Evolutionary conservation across 148 eudicot species (phyloP), one percentile per base, ranked within the genome.

Genomic region (Silene latifolia): DNA sequence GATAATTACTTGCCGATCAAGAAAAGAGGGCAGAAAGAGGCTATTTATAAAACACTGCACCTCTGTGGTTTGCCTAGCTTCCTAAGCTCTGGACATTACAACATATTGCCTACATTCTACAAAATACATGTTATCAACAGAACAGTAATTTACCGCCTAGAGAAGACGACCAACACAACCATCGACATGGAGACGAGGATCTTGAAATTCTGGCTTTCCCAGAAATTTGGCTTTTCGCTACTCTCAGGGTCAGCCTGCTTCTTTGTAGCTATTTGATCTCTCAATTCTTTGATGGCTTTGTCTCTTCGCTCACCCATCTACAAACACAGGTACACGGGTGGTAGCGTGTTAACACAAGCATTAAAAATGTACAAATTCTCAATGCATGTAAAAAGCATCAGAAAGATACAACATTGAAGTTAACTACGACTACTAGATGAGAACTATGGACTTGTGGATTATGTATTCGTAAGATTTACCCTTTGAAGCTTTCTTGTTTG

Each of bases 401-500:
- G 6, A 20, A n/a, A 58, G 62, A 58, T 64, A 32, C 2, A 29
- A 53, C 46, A 12, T 63, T 39, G n/a, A 39, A 57, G 21, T 63
- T 54, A 0, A n/a, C 13, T 57, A n/a, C n/a, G n/a, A n/a, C n/a
- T n/a, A n/a, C n/a, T n/a, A n/a, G n/a, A n/a, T n/a, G n/a, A n/a
- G n/a, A n/a, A n/a, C n/a, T n/a, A n/a, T n/a, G n/a, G n/a, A n/a
- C n/a, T n/a, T 29, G 64, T 29, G 14, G 48, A 20, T 1, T 24
- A 57, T 10, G 21, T 39, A 7, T 44, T 69, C 24, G 60, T 24
- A 27, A 51, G 35, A 65, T 82, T 48, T 87, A 94, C 98, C 89
- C 97, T 88, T 82, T 92, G 93, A 73, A 94, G 96, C 82, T 89
- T 94, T 78, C 97, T 86, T 69, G 96, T 94, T 75, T 94, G 98